These are phyloP conservation scores for Alternaria incomplexa DNA, from an alignment of 2,329 filamentous ascomycete genomes.

Conservation along the genomic window DNA sequence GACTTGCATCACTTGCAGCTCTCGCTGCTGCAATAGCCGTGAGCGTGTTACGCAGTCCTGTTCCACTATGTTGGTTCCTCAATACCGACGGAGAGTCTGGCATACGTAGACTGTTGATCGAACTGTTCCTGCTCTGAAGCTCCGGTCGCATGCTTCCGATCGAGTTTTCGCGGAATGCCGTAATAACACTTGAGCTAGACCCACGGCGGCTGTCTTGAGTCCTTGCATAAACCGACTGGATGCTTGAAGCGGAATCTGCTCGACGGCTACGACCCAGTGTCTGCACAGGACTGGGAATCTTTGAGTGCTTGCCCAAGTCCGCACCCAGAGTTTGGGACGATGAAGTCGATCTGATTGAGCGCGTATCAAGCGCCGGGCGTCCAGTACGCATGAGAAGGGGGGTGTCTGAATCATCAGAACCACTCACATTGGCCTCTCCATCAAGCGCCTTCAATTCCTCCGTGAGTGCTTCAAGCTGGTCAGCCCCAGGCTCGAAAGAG, in stretches of 20 bases:
- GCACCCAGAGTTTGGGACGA: constrained; percentile 7
- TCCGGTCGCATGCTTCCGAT: constrained; percentile 15
- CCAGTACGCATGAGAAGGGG: not conserved
- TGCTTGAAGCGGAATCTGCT: constrained; percentile 48
- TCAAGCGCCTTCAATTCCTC: constrained; percentile 14
- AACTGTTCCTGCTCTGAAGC: constrained; percentile 28
- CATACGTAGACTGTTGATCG: constrained; percentile 15
- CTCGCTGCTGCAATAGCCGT: constrained; percentile 29
- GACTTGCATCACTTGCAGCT: constrained; percentile 17
- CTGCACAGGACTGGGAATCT: constrained; percentile 54
- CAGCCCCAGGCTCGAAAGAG: constrained; percentile 54
- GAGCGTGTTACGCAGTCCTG: constrained; percentile 25
- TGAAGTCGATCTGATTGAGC: not conserved
- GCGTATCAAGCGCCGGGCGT: not conserved
- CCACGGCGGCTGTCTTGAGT: constrained; percentile 28
- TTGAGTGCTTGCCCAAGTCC: constrained; percentile 37
- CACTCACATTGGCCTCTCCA: constrained; percentile 1
- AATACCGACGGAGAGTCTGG: constrained; percentile 12
- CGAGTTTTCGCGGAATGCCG: constrained; percentile 31
- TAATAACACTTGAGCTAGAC: constrained; percentile 40
- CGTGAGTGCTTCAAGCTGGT: constrained; percentile 33
- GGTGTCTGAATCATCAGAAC: constrained; percentile 10
- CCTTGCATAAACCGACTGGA: constrained; percentile 36
- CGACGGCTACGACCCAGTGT: constrained; percentile 45
- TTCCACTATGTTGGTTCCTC: constrained; percentile 26